Evolutionary conservation across 352 stramenopile species (phyloP).

Genomic region (Phytophthora colocasiae): DNA sequence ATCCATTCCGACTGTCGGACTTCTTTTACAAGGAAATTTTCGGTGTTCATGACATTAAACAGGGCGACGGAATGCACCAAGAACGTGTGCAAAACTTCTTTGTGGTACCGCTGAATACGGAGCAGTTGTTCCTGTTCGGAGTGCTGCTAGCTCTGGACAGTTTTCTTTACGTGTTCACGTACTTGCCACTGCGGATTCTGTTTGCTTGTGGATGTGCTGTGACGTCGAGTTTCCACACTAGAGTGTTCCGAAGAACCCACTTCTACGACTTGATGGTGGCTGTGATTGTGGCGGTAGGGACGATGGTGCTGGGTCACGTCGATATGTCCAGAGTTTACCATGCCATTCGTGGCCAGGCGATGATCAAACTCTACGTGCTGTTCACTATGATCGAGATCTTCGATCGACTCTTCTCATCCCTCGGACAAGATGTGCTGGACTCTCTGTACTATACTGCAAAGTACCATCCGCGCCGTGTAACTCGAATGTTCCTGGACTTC

Average conservation of each 20-base stretch:
- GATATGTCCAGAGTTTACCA: slow-evolving; percentile 99
- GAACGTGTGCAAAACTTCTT: slow-evolving; percentile 88
- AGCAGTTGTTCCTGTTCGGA: slow-evolving; percentile 93
- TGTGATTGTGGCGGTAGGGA: slow-evolving; percentile 83
- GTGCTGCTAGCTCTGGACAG: slow-evolving; percentile 96
- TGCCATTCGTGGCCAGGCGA: slow-evolving; percentile 96
- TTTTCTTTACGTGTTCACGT: slow-evolving; percentile 98
- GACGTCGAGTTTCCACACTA: slow-evolving; percentile 76
- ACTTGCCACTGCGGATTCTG: slow-evolving; percentile 94
- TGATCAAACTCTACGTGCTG: slow-evolving; percentile 99
- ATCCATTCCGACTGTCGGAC: slow-evolving; percentile 70
- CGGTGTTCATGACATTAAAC: slow-evolving; percentile 83
- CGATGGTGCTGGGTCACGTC: slow-evolving; percentile 80
- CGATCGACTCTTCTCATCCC: slow-evolving; percentile 96
- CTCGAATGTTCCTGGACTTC: slow-evolving; percentile 83
- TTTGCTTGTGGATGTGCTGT: slow-evolving; percentile 76
- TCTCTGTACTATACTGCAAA: slow-evolving; percentile 92
- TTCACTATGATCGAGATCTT: slow-evolving; percentile 99
- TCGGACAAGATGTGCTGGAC: slow-evolving; percentile 98
- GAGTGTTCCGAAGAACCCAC: slow-evolving; percentile 86
- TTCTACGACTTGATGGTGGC: slow-evolving; percentile 94
- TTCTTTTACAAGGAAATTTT: slow-evolving; percentile 91
- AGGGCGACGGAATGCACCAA: slow-evolving; percentile 73
- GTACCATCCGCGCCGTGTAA: slow-evolving; percentile 76
- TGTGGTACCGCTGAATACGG: slow-evolving; percentile 72